Evolutionary conservation across 768 basidiomycete genomes (phyloP), one percentile per base, ranked within the genome.

Genomic region (Phlegmacium glaucopus): DNA sequence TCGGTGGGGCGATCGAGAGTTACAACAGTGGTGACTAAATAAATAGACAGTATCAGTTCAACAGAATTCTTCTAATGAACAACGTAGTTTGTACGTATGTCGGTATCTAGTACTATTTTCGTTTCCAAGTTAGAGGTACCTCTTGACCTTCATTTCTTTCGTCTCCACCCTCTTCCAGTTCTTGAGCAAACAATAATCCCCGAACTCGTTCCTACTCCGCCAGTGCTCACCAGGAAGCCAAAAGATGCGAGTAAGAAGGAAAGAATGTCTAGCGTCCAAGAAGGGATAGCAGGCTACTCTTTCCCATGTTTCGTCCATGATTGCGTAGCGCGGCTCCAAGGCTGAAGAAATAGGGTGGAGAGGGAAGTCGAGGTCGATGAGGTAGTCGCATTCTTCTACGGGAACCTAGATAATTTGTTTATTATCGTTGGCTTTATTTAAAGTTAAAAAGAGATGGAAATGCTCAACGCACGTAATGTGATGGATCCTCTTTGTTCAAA

Each of bases 301-400:
- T 39, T 94, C 86, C 92, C 94, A 98, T 7, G 71, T 80, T 12
- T 72, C 65, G 35, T 64, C 62, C 58, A 92, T 80, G 17, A 73
- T 54, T 22, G 80, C 78, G 64, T 91, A 94, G 28, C 92, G 85
- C n/a, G 90, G 92, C 60, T 96, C 94, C 39, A 79, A 66, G 4
- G 54, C 27, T 11, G 83, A 79, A 30, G 61, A 63, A 9, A 67
- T 61, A 2, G 87, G 79, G 52, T 88, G 82, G 1, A 69, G 65
- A 1, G 94, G 93, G 62, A 90, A 91, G 68, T 94, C 88, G 36
- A 91, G 78, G 64, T 97, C 93, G 52, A 99, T 74, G 49, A 99
- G 72, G 67, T 95, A 97, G 64, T 91, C 87, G 62, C 96, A 99
- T 34, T 78, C 71, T 16, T 78, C 69, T 16, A 82, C 68, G 18